Base-by-base conservation (phyloP, 306 rosid genomes). In the Senna siamea region DNA sequence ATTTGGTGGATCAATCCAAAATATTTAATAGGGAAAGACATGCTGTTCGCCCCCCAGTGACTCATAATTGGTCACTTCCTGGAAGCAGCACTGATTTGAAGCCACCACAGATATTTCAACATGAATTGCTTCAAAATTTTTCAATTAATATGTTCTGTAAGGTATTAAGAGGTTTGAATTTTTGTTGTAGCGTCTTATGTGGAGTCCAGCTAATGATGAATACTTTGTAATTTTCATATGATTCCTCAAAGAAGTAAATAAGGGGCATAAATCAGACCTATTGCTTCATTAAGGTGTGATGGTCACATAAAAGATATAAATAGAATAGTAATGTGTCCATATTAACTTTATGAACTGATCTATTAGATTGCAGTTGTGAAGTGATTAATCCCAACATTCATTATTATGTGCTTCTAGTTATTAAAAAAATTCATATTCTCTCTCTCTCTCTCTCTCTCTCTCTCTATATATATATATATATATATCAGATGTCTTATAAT, bases 111-210 rank as follows among this genome's bases (percentile, higher is more conserved):
- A 92, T 94, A 79, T 94, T 94, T 82, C 99, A 94, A 82, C 99
- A 94, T 15, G 96, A 94, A 79, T 83, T 94, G 76, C 88, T 94
- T 79, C 99, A 94, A 74, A 94, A 94, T 79, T 94, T 92, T 73
- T 92, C 99, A 68, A 87, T 94, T 73, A 92, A 94, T 79, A 82
- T 94, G 90, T 94, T 94, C 68, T 94, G 99, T 81, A 94, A 94
- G 99, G 99, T 94, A 88, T 48, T 30, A 2, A 23, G 63, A 53
- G 55, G 67, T 72, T 65, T 53, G 52, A 52, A 14, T 50, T 68
- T 52, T 3, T 40, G 51, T 9, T 68, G 28, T 63, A 28, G 66
- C 47, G 57, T 52, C 59, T 52, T 58, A 9, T 73, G n/a, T 69
- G 69, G 46, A 44, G 37, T 61, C 63, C 13, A 34, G 47, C 67